Evolutionary conservation across 1,284 basidiomycete species (phyloP), one percentile per base, ranked within the genome.

Genomic region (Salmacisia buchloeana): DNA sequence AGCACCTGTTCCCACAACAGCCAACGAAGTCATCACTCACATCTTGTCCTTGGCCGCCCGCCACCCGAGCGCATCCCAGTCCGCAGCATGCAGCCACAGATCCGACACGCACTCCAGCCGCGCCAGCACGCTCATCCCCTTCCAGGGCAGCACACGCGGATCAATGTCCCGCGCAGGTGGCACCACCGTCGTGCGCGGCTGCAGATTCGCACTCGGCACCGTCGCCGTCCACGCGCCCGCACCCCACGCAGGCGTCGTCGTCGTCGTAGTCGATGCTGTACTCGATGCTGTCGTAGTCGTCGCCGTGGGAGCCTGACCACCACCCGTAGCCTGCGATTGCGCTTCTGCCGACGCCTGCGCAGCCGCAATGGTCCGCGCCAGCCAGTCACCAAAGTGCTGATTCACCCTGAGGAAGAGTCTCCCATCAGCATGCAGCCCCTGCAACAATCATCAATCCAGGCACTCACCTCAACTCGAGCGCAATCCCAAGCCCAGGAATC

Each of bases 141-240:
- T 97, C 94, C 94, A 98, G 25, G 87, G 87, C 43, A 97, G 84
- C 58, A 92, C 87, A 38, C 87, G 85, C 4, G 92, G 91, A 80
- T 97, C 93, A 63, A 97, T 87, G 64, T 93, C 92, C 75, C 93
- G 90, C 1, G 93, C 93, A 2, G 92, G 89, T 18, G 93, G 91
- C 49, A 97, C 90, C 65, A 94, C 90, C 87, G 76, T 90, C 88
- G 79, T 89, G 3, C 33, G 41, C 10, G 58, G 25, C 15, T 38
- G 34, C 21, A 58, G 56, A 10, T 58, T 58, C 2, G 56, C n/a
- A n/a, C n/a, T 27, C 21, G 38, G 23, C 38, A 10, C 15, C n/a
- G 29, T n/a, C n/a, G 33, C 18, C 10, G 35, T n/a, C 12, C 29
- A 23, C 7, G 35, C 31, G 34, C 35, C 35, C 33, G 25, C 12